Percentiles rank a stretch among this genome's conserved stretches.
Evolutionary conservation across 2,329 filamentous ascomycete species (phyloP).

Genomic region (Calonectria pseudoreteaudii): DNA sequence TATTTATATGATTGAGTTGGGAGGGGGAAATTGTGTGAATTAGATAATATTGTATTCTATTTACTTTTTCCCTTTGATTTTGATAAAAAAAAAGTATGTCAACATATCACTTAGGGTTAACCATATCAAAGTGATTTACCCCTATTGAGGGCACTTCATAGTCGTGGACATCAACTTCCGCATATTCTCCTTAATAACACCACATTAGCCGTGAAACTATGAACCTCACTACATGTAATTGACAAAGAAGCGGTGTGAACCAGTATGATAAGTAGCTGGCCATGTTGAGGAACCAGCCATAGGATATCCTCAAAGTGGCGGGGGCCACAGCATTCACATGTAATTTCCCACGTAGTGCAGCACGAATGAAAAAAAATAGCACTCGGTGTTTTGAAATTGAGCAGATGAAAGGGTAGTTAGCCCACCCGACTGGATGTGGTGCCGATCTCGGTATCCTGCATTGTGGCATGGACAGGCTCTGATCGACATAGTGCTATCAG

Average conservation of each 20-base stretch:
- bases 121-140: neutral
- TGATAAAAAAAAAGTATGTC: neutral
- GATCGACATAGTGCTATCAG: neutral
- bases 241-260: neutral
- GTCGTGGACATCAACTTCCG: neutral
- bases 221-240: neutral
- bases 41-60: neutral
- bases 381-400: neutral
- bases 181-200: neutral
- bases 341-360: neutral
- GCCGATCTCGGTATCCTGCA: neutral
- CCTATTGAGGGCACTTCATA: neutral
- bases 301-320: neutral
- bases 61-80: too few species aligned
- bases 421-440: neutral
- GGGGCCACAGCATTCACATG: neutral
- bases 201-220: neutral
- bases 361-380: neutral
- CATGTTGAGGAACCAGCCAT: neutral
- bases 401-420: neutral
- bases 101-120: neutral
- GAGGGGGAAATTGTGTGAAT: neutral
- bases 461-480: neutral
- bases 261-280: neutral
- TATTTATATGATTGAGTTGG: neutral